These are phyloP conservation scores for Sphaerulina musiva DNA, from an alignment of 2,329 filamentous ascomycete species.

Conservation along the genomic window DNA sequence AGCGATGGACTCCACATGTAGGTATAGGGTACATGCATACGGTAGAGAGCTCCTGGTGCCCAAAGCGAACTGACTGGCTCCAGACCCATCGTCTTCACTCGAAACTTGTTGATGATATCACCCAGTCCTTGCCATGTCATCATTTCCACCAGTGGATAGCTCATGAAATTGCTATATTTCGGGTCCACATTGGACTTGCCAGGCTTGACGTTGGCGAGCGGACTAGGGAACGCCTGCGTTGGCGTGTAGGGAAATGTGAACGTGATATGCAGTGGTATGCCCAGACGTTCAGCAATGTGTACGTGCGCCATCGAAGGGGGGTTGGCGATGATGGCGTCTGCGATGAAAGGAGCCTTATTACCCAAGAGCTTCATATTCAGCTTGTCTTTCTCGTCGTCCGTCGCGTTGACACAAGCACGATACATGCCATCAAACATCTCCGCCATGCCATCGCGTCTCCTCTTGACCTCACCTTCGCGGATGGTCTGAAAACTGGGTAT, in stretches of 20 bases:
- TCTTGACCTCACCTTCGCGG: constrained; percentile 64
- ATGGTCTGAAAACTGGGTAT: constrained; percentile 68
- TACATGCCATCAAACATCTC: constrained; percentile 82
- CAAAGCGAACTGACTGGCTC: constrained; percentile 70
- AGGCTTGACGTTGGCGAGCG: constrained; percentile 64
- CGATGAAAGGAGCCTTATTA: constrained; percentile 55
- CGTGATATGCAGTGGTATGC: constrained; percentile 61
- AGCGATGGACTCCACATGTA: constrained; percentile 49
- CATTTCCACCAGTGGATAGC: constrained; percentile 71
- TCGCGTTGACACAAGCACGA: constrained; percentile 68
- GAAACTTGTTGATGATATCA: constrained; percentile 69
- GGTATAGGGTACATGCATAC: constrained; percentile 67
- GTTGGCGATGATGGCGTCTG: constrained; percentile 79
- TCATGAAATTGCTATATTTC: constrained; percentile 72
- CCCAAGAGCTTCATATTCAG: constrained; percentile 61
- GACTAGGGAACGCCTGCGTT: constrained; percentile 65
- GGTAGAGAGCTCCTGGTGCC: constrained; percentile 67
- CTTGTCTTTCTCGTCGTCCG: constrained; percentile 59
- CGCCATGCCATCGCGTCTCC: constrained; percentile 62
- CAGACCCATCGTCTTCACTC: constrained; percentile 60
- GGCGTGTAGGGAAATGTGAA: constrained; percentile 65
- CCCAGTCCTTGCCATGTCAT: constrained; percentile 62
- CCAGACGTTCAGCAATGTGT: constrained; percentile 71
- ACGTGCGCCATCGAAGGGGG: constrained; percentile 72
- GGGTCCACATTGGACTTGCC: constrained; percentile 60